Conservation (phyloP, 306 rosid genomes). For the Geum urbanum region DNA sequence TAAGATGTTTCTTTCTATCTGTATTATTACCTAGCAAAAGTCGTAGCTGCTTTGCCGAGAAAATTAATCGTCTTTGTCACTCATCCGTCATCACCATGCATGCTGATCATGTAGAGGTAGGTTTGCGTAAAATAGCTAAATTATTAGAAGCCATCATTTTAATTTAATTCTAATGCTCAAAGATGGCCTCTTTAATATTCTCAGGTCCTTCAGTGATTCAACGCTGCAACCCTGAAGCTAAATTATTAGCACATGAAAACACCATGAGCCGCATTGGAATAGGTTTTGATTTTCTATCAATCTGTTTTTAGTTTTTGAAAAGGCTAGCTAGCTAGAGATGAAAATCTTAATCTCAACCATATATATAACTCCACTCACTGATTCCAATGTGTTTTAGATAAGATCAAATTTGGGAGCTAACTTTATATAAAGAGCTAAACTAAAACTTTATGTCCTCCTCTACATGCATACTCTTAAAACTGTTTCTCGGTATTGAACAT, state of each 20-base stretch:
- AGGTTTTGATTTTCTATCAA: conserved; percentile 39
- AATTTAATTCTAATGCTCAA: neutral
- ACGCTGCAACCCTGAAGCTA: conserved; percentile 74
- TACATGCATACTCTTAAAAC: neutral
- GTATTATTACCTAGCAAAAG: conserved; percentile 58
- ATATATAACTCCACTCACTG: neutral
- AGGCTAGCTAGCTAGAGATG: neutral
- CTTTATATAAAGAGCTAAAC: neutral
- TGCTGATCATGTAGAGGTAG: conserved; percentile 81
- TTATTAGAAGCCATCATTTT: neutral
- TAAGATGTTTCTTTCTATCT: neutral
- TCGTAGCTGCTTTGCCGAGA: conserved; percentile 70
- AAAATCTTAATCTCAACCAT: neutral
- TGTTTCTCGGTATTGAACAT: neutral
- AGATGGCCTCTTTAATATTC: neutral
- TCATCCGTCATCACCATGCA: conserved; percentile 55
- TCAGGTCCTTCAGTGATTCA: conserved; percentile 85
- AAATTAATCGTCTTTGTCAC: conserved; percentile 75
- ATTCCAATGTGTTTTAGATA: neutral
- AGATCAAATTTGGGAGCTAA: neutral
- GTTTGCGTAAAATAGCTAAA: conserved; percentile 18
- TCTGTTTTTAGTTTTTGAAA: neutral
- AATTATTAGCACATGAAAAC: conserved; percentile 67
- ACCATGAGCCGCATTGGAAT: conserved; percentile 64
- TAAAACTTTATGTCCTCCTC: neutral